These are phyloP conservation scores for Daldinia bambusicola DNA, from an alignment of 495 filamentous ascomycete genomes.

Conservation along the genomic window DNA sequence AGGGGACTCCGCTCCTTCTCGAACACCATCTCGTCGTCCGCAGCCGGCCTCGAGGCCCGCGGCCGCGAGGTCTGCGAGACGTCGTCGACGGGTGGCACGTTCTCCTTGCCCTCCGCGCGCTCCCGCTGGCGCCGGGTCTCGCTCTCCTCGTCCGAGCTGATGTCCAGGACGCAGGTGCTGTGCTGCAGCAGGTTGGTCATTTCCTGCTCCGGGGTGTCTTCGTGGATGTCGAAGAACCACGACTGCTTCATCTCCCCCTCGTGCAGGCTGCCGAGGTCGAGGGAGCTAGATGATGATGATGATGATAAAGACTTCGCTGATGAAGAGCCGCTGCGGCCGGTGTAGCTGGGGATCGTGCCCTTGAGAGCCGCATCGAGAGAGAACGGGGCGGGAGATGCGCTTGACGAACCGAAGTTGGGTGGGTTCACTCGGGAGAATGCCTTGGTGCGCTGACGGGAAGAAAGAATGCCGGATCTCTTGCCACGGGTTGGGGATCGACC, in stretches of 20 bases:
- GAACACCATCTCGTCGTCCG: constrained; percentile 55
- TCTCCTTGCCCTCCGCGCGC: constrained; percentile 79
- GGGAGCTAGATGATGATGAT: constrained; percentile 17
- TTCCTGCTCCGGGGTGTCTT: constrained; percentile 88
- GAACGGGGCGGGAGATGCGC: constrained; percentile 66
- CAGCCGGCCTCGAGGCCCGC: constrained; percentile 29
- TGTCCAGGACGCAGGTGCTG: constrained; percentile 84
- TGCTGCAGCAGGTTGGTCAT: constrained; percentile 93
- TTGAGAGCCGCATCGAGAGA: constrained; percentile 81
- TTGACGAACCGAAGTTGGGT: constrained; percentile 54
- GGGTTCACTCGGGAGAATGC: constrained; percentile 70
- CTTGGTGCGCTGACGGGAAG: constrained; percentile 65
- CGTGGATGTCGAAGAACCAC: constrained; percentile 96
- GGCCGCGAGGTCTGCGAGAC: constrained; percentile 60
- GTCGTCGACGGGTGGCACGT: constrained; percentile 79
- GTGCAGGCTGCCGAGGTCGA: constrained; percentile 34
- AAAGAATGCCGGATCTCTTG: constrained; percentile 71
- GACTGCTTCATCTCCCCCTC: constrained; percentile 65
- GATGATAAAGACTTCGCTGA: constrained; percentile 28
- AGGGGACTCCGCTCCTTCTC: constrained; percentile 72
- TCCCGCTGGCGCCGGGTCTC: constrained; percentile 65
- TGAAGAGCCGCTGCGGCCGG: constrained; percentile 45
- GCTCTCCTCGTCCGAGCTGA: constrained; percentile 74
- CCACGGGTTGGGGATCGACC: constrained; percentile 70
- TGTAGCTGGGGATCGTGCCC: constrained; percentile 70